Evolutionary conservation across 2,329 filamentous ascomycete species (phyloP).

Genomic region (Pestalotiopsis sp.): DNA sequence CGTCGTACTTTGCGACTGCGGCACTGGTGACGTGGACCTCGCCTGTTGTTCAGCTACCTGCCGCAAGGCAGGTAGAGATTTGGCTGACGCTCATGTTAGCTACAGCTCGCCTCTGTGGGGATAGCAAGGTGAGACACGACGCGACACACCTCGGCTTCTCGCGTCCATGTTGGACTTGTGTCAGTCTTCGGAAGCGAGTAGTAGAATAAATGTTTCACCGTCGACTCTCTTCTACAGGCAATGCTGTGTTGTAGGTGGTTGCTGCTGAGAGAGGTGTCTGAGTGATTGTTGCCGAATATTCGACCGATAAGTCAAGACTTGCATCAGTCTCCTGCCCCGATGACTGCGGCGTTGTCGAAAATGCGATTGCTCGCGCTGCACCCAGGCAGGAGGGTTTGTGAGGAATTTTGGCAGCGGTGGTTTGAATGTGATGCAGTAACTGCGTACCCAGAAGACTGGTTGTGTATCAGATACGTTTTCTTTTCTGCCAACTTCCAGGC

Average conservation of each 20-base stretch:
- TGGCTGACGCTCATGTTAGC: background rate
- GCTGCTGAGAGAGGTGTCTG: background rate
- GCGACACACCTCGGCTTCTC: background rate
- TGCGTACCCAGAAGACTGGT: too few relatives aligned
- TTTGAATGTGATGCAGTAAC: too few relatives aligned
- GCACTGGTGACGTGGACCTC: background rate
- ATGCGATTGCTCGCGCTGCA: too few relatives aligned
- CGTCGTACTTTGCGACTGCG: background rate
- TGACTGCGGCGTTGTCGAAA: too few relatives aligned
- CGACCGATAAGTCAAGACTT: background rate
- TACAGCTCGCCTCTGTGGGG: background rate
- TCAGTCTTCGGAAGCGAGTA: background rate
- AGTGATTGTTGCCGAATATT: background rate
- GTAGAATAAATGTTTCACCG: background rate
- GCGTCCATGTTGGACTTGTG: background rate
- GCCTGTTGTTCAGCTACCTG: background rate
- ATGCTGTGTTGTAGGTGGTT: background rate
- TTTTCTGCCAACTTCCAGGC: background rate
- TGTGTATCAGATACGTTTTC: too few relatives aligned
- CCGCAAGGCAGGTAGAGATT: slow-evolving; percentile 1
- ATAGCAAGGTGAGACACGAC: background rate
- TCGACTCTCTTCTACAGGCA: background rate
- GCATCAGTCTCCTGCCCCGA: background rate
- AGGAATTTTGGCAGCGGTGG: too few relatives aligned
- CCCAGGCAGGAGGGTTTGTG: too few relatives aligned